Conservation (phyloP, 768 basidiomycete species). For the Trametes cinnabarina region DNA sequence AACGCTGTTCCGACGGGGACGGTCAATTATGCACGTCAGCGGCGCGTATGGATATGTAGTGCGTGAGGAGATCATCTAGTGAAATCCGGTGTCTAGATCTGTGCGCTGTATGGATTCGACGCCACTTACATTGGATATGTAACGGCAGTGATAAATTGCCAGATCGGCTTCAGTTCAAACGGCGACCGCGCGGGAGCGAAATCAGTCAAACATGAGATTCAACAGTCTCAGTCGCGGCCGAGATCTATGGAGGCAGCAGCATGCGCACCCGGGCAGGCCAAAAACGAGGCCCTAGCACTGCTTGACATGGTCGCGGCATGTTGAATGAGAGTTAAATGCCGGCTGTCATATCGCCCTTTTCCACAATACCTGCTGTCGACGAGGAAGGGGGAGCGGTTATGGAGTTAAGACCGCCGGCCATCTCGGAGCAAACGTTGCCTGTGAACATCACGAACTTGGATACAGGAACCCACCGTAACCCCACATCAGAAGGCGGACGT, state of each 20-base stretch:
- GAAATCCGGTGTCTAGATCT: neutral
- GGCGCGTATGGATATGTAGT: neutral
- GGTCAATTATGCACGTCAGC: neutral
- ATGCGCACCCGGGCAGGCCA: neutral
- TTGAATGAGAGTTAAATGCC: neutral
- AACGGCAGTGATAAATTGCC: too few species aligned
- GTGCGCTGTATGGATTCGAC: too few species aligned
- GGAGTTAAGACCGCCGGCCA: neutral
- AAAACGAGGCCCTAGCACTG: neutral
- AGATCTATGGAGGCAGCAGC: too few species aligned
- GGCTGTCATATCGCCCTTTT: neutral
- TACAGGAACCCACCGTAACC: neutral
- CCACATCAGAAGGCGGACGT: neutral
- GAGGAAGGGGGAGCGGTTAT: neutral
- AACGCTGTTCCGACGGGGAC: neutral
- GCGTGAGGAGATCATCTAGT: neutral
- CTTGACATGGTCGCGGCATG: neutral
- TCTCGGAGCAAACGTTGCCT: neutral
- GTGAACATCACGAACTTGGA: neutral
- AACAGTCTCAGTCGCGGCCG: too few species aligned
- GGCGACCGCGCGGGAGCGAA: too few species aligned
- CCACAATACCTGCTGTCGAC: neutral
- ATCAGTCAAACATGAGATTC: too few species aligned
- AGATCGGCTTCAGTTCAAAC: too few species aligned
- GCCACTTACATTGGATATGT: too few species aligned